Conservation (phyloP, 257 asterid genomes). For the Paraleonurus japonicus region DNA sequence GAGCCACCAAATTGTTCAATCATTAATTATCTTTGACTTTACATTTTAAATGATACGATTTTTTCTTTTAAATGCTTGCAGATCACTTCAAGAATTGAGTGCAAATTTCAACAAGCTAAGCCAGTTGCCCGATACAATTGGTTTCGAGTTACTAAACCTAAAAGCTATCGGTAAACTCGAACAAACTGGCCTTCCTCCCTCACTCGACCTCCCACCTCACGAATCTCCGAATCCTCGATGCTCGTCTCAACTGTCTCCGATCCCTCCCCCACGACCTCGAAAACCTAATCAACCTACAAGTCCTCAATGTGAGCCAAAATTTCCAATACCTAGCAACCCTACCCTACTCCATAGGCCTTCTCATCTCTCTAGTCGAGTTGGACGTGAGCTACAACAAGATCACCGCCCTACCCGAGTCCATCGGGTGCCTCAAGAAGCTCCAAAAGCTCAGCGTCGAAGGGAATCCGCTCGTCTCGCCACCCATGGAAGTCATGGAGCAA, state of each 20-base stretch:
- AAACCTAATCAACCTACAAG: slow-evolving; percentile 64
- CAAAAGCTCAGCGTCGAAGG: slow-evolving; percentile 76
- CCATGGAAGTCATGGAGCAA: slow-evolving; percentile 57
- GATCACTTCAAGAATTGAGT: slow-evolving; percentile 73
- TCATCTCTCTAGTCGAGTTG: slow-evolving; percentile 65
- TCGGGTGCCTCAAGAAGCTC: slow-evolving; percentile 77
- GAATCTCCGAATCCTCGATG: slow-evolving; percentile 69
- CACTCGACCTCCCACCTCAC: slow-evolving; percentile 76
- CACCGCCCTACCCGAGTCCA: slow-evolving; percentile 55
- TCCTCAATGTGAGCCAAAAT: slow-evolving; percentile 80
- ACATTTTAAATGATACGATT: too few species aligned
- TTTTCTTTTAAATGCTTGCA: slow-evolving; percentile 22
- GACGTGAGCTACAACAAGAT: slow-evolving; percentile 87
- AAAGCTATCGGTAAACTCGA: slow-evolving; percentile 73
- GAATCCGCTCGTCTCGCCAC: slow-evolving; percentile 76
- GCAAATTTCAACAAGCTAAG: slow-evolving; percentile 80
- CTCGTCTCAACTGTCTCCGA: slow-evolving; percentile 76
- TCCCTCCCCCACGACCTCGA: slow-evolving; percentile 87
- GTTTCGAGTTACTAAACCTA: slow-evolving; percentile 71
- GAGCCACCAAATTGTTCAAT: slow-evolving; percentile 12
- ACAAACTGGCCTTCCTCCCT: slow-evolving; percentile 72
- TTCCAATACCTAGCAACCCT: slow-evolving; percentile 63
- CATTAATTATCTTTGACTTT: not conserved
- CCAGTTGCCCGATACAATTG: slow-evolving; percentile 72
- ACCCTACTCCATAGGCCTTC: slow-evolving; percentile 83